Evolutionary conservation across 1,284 basidiomycete species (phyloP).

Genomic region (Trichosporon asahii): DNA sequence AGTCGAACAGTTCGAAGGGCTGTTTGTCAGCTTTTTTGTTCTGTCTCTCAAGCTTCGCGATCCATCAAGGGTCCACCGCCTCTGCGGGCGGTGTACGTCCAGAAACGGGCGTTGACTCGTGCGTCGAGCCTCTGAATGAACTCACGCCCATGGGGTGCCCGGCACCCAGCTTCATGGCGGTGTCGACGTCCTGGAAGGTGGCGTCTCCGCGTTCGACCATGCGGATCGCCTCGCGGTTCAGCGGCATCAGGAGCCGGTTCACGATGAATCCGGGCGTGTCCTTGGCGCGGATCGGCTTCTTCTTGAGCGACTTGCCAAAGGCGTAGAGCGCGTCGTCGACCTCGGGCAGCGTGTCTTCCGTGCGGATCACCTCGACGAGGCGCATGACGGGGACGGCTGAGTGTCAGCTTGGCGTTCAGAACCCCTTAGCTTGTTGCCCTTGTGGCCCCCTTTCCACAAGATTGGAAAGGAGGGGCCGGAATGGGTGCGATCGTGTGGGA

Average conservation of each 20-base stretch:
- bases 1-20: conserved; percentile 59
- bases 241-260: conserved; percentile 57
- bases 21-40: conserved; percentile 32
- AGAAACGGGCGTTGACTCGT: too few species aligned
- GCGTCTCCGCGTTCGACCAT: conserved; percentile 61
- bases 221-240: conserved; percentile 57
- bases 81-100: too few species aligned
- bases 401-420: too few species aligned
- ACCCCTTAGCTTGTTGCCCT: too few species aligned
- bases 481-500: too few species aligned
- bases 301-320: conserved; percentile 57
- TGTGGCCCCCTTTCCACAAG: too few species aligned
- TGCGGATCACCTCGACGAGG: conserved; percentile 58
- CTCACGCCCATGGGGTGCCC: conserved; percentile 43
- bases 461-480: too few species aligned
- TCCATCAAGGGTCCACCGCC: too few species aligned
- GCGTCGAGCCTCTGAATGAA: background rate
- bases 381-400: conserved; percentile 56
- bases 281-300: conserved; percentile 57
- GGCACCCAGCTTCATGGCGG: conserved; percentile 61
- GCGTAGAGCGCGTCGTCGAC: conserved; percentile 54
- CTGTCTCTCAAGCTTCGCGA: too few species aligned
- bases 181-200: conserved; percentile 57
- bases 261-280: conserved; percentile 57
- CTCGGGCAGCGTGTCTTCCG: conserved; percentile 53